Conservation (phyloP, 805 yeast genomes). For the Soucietia sequanensis region DNA sequence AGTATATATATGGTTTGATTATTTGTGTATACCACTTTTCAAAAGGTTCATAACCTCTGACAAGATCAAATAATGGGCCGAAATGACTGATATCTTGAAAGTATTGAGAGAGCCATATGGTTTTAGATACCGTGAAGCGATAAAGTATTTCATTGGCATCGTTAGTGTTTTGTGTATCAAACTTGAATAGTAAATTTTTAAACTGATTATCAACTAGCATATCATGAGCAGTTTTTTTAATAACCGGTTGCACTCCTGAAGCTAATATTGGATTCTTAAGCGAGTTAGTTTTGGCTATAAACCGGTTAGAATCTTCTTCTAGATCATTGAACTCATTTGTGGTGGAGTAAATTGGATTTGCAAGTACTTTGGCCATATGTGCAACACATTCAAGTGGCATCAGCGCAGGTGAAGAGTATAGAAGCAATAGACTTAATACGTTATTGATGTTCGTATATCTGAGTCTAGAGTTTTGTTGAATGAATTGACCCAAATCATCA, state of each 20-base stretch:
- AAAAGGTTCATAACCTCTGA: conserved; percentile 15
- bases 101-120: conserved; percentile 17
- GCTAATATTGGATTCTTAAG: too few relatives aligned
- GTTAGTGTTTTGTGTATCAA: conserved; percentile 10
- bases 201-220: background rate
- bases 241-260: too few relatives aligned
- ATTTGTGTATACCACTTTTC: conserved; percentile 18
- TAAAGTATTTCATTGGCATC: conserved; percentile 9
- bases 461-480: background rate
- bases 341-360: too few relatives aligned
- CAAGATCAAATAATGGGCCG: conserved; percentile 10
- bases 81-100: conserved; percentile 16
- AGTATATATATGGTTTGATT: conserved; percentile 27
- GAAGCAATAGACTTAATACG: conserved; percentile 7
- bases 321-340: too few relatives aligned
- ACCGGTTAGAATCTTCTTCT: too few relatives aligned
- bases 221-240: conserved; percentile 1
- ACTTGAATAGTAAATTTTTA: conserved; percentile 12
- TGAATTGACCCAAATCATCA: conserved; percentile 1
- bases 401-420: conserved; percentile 9
- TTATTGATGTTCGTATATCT: conserved; percentile 6
- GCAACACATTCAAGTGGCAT: conserved; percentile 2
- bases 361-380: too few relatives aligned
- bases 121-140: conserved; percentile 18
- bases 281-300: too few relatives aligned